phyloP scores from a whole-genome alignment of 768 basidiomycete genomes.

The Cystofilobasidium bisporidii region DNA sequence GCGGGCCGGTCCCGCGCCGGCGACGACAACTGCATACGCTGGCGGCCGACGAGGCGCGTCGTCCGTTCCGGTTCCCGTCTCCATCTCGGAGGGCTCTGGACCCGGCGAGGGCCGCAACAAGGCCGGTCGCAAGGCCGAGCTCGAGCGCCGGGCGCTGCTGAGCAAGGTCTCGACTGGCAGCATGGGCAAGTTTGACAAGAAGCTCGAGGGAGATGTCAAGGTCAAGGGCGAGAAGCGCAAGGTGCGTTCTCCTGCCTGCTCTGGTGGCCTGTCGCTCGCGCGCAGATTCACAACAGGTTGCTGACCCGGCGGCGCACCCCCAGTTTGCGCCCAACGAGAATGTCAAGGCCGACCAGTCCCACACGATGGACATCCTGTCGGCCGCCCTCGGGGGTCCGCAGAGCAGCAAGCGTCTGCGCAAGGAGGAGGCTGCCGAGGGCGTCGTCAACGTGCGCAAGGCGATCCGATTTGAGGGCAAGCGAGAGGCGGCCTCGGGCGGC shows the following conservation, averaged over 20 bases:
- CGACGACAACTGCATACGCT: background rate
- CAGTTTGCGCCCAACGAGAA: slow-evolving; percentile 64
- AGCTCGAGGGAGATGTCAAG: slow-evolving; percentile 84
- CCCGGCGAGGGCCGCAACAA: slow-evolving; percentile 28
- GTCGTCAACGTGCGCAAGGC: slow-evolving; percentile 84
- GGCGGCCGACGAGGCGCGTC: slow-evolving; percentile 2
- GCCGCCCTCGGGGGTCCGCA: slow-evolving; percentile 55
- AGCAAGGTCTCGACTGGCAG: slow-evolving; percentile 80
- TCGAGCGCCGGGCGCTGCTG: slow-evolving; percentile 66
- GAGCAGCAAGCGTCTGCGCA: slow-evolving; percentile 55
- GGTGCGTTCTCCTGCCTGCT: slow-evolving; percentile 47
- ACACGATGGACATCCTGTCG: slow-evolving; percentile 64
- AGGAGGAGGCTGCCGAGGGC: slow-evolving; percentile 40
- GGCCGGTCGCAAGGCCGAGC: slow-evolving; percentile 57
- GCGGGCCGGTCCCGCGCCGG: slow-evolving; percentile 5
- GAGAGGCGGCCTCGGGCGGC: slow-evolving; percentile 55
- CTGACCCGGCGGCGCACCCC: background rate
- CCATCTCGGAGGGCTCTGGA: slow-evolving; percentile 14
- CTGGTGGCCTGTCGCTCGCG: no score
- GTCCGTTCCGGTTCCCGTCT: slow-evolving; percentile 13
- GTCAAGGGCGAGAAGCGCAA: slow-evolving; percentile 78
- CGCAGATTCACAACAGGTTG: no score
- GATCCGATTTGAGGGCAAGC: slow-evolving; percentile 62
- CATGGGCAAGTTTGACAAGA: slow-evolving; percentile 83
- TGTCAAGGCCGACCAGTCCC: slow-evolving; percentile 56